A percentile compares a stretch with the other conserved stretches of the same genome.
phyloP scores from a whole-genome alignment of 2,329 filamentous ascomycete species.

The Verticillium klebahnii region DNA sequence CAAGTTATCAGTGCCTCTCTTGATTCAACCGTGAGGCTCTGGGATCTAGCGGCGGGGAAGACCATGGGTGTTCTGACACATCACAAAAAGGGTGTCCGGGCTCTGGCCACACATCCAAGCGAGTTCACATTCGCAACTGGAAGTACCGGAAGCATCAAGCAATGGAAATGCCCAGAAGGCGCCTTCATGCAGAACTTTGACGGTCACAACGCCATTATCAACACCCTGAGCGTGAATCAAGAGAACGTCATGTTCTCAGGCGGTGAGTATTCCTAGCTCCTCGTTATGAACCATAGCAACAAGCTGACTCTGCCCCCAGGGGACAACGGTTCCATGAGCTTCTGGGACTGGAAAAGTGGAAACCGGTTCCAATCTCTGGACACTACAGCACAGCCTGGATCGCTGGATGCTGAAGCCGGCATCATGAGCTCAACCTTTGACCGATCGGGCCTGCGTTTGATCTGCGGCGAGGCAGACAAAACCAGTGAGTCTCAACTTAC shows the following conservation, averaged over 20 bases:
- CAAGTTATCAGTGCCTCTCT: constrained; percentile 93
- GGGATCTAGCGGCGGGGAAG: constrained; percentile 95
- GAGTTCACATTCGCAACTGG: constrained; percentile 96
- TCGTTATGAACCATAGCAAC: neutral
- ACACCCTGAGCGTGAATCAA: constrained; percentile 87
- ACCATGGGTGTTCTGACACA: constrained; percentile 94
- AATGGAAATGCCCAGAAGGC: constrained; percentile 98
- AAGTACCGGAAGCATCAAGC: constrained; percentile 92
- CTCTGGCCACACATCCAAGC: constrained; percentile 76
- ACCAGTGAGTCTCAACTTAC: constrained; percentile 55
- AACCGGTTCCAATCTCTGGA: constrained; percentile 87
- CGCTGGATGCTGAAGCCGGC: constrained; percentile 87
- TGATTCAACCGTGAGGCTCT: constrained; percentile 85
- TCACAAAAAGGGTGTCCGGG: constrained; percentile 95
- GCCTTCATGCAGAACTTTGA: constrained; percentile 99
- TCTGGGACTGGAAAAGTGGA: constrained; percentile 99
- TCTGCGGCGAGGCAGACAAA: constrained; percentile 95
- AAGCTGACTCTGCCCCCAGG: constrained; percentile 25
- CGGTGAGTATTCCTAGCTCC: constrained; percentile 31
- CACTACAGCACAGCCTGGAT: constrained; percentile 89
- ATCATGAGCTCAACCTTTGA: constrained; percentile 95
- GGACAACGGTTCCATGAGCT: constrained; percentile 93
- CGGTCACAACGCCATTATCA: constrained; percentile 94
- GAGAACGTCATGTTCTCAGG: constrained; percentile 95
- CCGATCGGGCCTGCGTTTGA: constrained; percentile 78